These are phyloP conservation scores for Fagus sylvatica DNA, from an alignment of 306 rosid species.

Conservation along the genomic window DNA sequence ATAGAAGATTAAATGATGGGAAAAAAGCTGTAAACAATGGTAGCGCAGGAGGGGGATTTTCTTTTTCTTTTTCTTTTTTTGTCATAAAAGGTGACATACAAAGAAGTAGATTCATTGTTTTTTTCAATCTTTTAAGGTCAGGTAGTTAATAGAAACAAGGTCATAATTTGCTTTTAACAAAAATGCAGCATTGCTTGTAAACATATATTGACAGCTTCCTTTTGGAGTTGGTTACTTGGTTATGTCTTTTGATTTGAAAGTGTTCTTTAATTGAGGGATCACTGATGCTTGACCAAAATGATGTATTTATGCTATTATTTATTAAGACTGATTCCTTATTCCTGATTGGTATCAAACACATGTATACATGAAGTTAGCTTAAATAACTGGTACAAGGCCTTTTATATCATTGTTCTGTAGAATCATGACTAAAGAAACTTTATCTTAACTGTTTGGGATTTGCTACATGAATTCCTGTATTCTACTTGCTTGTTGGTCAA, in stretches of 20 bases:
- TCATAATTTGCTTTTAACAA: slow-evolving; percentile 14
- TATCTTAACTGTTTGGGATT: not conserved
- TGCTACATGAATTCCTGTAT: not conserved
- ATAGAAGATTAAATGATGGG: slow-evolving; percentile 15
- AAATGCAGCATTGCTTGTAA: slow-evolving; percentile 24
- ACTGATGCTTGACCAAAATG: not conserved
- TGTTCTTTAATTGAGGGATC: not conserved
- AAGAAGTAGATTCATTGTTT: slow-evolving; percentile 10
- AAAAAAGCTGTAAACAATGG: slow-evolving; percentile 40
- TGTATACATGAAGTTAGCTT: no score
- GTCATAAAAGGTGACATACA: slow-evolving; percentile 21
- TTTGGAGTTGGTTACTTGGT: slow-evolving; percentile 12
- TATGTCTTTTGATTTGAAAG: slow-evolving; percentile 23
- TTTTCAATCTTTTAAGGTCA: not conserved
- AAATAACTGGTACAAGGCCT: no score
- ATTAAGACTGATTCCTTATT: no score
- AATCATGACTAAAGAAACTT: not conserved
- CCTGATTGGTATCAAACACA: no score
- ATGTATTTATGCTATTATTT: no score
- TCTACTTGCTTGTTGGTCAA: not conserved
- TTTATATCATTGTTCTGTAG: not conserved
- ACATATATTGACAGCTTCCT: slow-evolving; percentile 30
- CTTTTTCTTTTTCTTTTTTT: slow-evolving; percentile 15
- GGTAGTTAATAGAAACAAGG: slow-evolving; percentile 13
- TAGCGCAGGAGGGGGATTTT: slow-evolving; percentile 21